Percentiles rank a stretch among this genome's conserved stretches.
phyloP scores from a whole-genome alignment of 1,284 basidiomycete species.

The Apiotrichum gamsii region DNA sequence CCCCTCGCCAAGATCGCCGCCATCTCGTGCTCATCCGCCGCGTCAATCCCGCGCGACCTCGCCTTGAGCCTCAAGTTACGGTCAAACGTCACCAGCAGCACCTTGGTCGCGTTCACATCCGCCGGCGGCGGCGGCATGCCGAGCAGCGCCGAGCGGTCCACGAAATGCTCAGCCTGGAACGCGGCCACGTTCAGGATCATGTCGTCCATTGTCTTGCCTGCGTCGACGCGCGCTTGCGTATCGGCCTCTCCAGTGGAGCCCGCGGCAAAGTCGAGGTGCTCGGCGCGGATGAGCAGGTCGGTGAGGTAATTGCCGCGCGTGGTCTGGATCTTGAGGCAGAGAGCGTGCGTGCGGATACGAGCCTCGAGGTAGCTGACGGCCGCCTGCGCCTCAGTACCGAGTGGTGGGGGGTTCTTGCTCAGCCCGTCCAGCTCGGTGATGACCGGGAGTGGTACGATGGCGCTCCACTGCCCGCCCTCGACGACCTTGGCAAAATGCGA shows the following conservation, averaged over 20 bases:
- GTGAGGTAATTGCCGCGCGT: slow-evolving; percentile 88
- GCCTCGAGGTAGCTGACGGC: slow-evolving; percentile 69
- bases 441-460: slow-evolving; percentile 86
- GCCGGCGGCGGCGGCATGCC: slow-evolving; percentile 36
- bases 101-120: slow-evolving; percentile 57
- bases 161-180: slow-evolving; percentile 90
- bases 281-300: slow-evolving; percentile 73
- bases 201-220: slow-evolving; percentile 85
- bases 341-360: slow-evolving; percentile 66
- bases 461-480: slow-evolving; percentile 75
- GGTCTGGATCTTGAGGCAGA: slow-evolving; percentile 87
- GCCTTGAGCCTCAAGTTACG: slow-evolving; percentile 58
- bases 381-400: slow-evolving; percentile 60
- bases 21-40: slow-evolving; percentile 46
- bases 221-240: slow-evolving; percentile 54
- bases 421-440: slow-evolving; percentile 95
- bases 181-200: slow-evolving; percentile 83
- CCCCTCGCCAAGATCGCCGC: slow-evolving; percentile 29
- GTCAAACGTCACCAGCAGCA: slow-evolving; percentile 83
- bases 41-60: slow-evolving; percentile 40
- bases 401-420: slow-evolving; percentile 57
- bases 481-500: slow-evolving; percentile 66
- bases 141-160: slow-evolving; percentile 70
- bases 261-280: slow-evolving; percentile 66
- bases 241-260: slow-evolving; percentile 43